Base-by-base conservation (phyloP, 163 green algal species). In the Chlorella variabilis region DNA sequence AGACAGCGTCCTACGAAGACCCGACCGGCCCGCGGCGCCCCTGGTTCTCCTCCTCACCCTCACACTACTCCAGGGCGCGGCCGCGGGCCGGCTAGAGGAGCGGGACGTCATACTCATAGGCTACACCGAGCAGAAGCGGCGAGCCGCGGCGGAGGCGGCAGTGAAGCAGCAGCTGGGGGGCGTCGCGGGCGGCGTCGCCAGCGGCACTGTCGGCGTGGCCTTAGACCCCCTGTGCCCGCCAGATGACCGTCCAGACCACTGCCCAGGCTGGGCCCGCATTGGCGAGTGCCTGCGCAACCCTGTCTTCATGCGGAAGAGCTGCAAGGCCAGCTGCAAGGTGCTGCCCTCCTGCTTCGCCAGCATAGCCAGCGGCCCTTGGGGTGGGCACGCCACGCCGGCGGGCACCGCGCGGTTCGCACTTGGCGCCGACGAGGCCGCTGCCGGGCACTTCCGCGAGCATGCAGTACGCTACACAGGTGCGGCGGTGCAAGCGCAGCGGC, bases 261-360 rank as follows among this genome's bases (percentile, higher is more conserved):
- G 71, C 27, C 34, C 51, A 2, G 71, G 6, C 23, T 78, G 71
- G 71, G 71, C 51, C 2, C 13, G 4, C 18, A 13, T 0, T 0
- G 71, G 71, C 6, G 71, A 78, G 54, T 69, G 71, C 71, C 54
- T 69, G 11, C 23, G 31, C 25, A 78, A 78, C 54, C 71, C 71
- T 2, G 18, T 54, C 9, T 78, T 42, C 71, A 78, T 78, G 71
- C 71, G 34, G 3, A 13, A 25, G 13, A 38, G n/a, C 23, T 68
- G 71, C 36, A 54, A 48, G 31, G 48, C 70, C 13, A 65, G 48
- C 70, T 69, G 71, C 71, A 31, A 23, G 8, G 36, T 78, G 34
- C 25, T 69, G 9, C 29, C 70, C 1, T 48, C 21, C 4, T 78
- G 71, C 27, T 41, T 34, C 23, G 21, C 4, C 11, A 25, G 51